Evolutionary conservation across 257 asterid species (phyloP).

Genomic region (Nyctanthes arbortristis): DNA sequence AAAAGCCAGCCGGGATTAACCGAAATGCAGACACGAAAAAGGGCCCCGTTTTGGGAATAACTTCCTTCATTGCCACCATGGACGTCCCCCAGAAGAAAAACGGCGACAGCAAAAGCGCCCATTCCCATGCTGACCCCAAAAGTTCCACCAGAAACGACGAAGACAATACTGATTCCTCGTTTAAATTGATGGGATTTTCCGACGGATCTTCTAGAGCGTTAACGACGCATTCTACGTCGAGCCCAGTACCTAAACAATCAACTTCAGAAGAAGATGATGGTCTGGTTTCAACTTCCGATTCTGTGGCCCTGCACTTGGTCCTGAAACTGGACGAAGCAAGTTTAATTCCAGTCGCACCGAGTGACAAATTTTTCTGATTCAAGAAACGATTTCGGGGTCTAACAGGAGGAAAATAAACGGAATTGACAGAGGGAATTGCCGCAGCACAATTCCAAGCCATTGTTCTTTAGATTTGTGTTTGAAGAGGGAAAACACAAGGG

Average conservation of each 20-base stretch:
- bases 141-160: conserved; percentile 32
- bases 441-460: conserved; percentile 51
- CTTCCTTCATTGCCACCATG: conserved; percentile 98
- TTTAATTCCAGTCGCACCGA: conserved; percentile 10
- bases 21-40: conserved; percentile 84
- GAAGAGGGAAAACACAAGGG: neutral
- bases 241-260: conserved; percentile 70
- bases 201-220: conserved; percentile 36
- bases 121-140: conserved; percentile 52
- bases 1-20: conserved; percentile 84
- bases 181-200: conserved; percentile 25
- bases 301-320: conserved; percentile 45
- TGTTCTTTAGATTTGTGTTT: conserved; percentile 1
- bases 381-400: conserved; percentile 20
- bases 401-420: conserved; percentile 31
- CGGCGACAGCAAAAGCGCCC: conserved; percentile 83
- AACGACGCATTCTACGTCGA: conserved; percentile 60
- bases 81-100: conserved; percentile 99
- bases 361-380: conserved; percentile 19
- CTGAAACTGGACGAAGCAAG: conserved; percentile 25
- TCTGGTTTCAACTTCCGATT: conserved; percentile 37
- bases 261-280: conserved; percentile 43
- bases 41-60: conserved; percentile 85
- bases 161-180: conserved; percentile 28
- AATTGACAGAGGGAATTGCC: conserved; percentile 15